Evolutionary conservation across 495 filamentous ascomycete genomes (phyloP).

Genomic region (Talaromyces wortmannii): DNA sequence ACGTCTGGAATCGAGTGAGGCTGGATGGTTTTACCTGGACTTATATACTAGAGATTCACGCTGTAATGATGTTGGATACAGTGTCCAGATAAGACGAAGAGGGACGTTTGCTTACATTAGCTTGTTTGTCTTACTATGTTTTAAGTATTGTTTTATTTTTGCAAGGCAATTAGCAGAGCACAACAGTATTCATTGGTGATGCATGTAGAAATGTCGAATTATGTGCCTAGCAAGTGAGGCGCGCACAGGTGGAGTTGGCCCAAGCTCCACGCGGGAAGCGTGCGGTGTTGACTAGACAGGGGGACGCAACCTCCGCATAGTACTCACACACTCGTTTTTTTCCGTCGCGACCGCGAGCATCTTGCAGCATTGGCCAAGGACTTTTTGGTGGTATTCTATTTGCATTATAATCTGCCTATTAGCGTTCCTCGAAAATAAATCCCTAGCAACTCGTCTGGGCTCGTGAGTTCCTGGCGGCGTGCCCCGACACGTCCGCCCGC

Average conservation of each 20-base stretch:
- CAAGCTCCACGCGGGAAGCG: constrained; percentile 35
- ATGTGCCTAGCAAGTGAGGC: too few species aligned
- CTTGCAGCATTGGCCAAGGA: not conserved
- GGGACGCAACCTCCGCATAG: not conserved
- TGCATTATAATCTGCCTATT: not conserved
- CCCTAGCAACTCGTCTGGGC: not conserved
- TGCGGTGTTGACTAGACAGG: not conserved
- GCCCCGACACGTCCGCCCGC: constrained; percentile 11
- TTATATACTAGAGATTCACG: too few species aligned
- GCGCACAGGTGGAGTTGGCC: constrained; percentile 19
- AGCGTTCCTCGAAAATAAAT: too few species aligned
- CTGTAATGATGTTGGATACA: too few species aligned
- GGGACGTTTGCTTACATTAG: too few species aligned
- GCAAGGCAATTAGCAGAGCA: too few species aligned
- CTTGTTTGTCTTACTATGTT: too few species aligned
- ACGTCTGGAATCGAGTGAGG: not conserved
- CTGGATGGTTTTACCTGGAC: too few species aligned
- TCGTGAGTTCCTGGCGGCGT: not conserved
- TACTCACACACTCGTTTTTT: not conserved
- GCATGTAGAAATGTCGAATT: too few species aligned
- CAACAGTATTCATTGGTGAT: too few species aligned
- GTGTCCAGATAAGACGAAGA: too few species aligned
- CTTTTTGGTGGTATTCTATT: not conserved
- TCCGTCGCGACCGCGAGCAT: not conserved
- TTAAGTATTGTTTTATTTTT: too few species aligned